These are phyloP conservation scores for Exophiala viscosa DNA, from an alignment of 2,329 filamentous ascomycete species.

Conservation along the genomic window DNA sequence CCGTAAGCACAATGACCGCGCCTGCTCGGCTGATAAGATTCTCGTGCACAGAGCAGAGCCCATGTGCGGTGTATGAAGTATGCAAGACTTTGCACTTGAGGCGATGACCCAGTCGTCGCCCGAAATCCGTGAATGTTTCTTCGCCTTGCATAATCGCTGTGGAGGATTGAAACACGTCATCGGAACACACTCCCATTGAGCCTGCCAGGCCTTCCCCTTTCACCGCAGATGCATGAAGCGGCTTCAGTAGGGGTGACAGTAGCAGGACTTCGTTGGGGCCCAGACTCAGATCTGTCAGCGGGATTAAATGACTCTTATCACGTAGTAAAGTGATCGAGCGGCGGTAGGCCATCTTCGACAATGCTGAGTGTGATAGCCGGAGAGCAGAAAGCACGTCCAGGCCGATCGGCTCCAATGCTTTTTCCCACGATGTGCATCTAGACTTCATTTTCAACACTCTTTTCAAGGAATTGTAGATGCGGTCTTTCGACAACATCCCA, in stretches of 20 bases:
- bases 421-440: constrained; percentile 82
- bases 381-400: constrained; percentile 71
- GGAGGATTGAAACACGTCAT: constrained; percentile 50
- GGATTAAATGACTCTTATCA: constrained; percentile 79
- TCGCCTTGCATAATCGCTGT: constrained; percentile 80
- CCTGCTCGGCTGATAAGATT: constrained; percentile 84
- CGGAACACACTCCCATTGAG: constrained; percentile 24
- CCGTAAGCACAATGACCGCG: constrained; percentile 84
- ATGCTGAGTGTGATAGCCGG: constrained; percentile 72
- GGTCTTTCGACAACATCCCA: constrained; percentile 74
- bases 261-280: constrained; percentile 83
- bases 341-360: constrained; percentile 84
- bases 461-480: constrained; percentile 73
- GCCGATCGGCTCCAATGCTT: constrained; percentile 79
- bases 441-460: constrained; percentile 77
- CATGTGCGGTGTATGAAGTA: constrained; percentile 92
- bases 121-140: constrained; percentile 84
- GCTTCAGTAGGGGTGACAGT: constrained; percentile 83
- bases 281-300: constrained; percentile 74
- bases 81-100: constrained; percentile 82
- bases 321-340: constrained; percentile 87
- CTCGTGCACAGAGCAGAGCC: constrained; percentile 85
- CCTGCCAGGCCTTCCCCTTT: constrained; percentile 37
- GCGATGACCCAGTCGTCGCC: constrained; percentile 75
- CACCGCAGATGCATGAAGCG: constrained; percentile 72